A percentile compares a stretch with the other conserved stretches of the same genome.
phyloP scores from a whole-genome alignment of 2,329 filamentous ascomycete species.

The Penicillium griseofulvum region DNA sequence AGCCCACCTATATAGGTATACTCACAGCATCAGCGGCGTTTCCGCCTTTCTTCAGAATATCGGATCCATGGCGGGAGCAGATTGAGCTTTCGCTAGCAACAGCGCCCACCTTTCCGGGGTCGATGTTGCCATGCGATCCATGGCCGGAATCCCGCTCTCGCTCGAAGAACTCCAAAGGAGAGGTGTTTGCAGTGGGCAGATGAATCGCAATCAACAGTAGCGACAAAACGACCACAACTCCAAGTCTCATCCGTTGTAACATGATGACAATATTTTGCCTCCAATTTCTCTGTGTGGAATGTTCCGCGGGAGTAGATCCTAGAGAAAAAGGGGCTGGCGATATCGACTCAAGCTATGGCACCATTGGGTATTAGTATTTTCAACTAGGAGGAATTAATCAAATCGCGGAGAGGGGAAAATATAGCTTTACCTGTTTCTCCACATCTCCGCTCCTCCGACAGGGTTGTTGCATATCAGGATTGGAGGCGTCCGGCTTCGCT shows the following conservation, averaged over 20 bases:
- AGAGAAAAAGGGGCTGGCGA: not conserved
- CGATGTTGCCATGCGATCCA: slow-evolving; percentile 30
- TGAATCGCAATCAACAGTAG: slow-evolving; percentile 22
- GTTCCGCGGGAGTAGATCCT: not conserved
- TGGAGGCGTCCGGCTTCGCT: not conserved
- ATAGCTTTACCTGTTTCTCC: slow-evolving; percentile 32
- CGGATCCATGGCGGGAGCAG: slow-evolving; percentile 67
- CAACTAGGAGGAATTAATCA: not conserved
- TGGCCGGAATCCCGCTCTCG: not conserved
- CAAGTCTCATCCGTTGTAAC: slow-evolving; percentile 16
- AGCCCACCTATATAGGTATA: slow-evolving; percentile 5
- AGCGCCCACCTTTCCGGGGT: slow-evolving; percentile 52
- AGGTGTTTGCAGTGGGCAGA: slow-evolving; percentile 22
- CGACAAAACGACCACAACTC: slow-evolving; percentile 18
- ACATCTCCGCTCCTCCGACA: slow-evolving; percentile 22
- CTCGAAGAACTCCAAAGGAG: slow-evolving; percentile 18
- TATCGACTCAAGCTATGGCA: slow-evolving; percentile 16
- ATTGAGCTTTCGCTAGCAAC: slow-evolving; percentile 68
- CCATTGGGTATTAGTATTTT: slow-evolving; percentile 1
- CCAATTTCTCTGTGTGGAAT: slow-evolving; percentile 2
- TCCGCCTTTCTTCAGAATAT: slow-evolving; percentile 61
- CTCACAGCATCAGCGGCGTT: slow-evolving; percentile 71
- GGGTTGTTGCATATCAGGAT: slow-evolving; percentile 5
- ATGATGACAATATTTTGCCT: slow-evolving; percentile 9
- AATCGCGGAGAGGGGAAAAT: not conserved